Evolutionary conservation across 495 filamentous ascomycete genomes (phyloP).

Genomic region (Talaromyces proteolyticus): DNA sequence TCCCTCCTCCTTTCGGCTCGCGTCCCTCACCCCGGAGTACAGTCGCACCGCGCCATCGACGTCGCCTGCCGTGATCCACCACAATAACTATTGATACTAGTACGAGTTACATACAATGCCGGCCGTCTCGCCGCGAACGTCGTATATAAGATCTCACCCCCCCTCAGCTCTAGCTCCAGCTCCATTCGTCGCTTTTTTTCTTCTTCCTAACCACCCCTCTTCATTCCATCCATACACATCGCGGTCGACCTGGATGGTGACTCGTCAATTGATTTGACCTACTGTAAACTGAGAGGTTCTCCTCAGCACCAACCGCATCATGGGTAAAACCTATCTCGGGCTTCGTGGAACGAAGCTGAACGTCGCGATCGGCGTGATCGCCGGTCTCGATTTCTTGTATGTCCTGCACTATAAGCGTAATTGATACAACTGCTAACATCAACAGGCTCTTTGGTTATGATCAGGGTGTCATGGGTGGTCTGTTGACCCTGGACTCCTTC

Average conservation of each 20-base stretch:
- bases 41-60: too few relatives aligned
- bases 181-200: neutral
- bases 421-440: constrained; percentile 5
- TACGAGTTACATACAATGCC: too few relatives aligned
- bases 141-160: neutral
- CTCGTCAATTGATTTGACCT: neutral
- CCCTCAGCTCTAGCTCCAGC: neutral
- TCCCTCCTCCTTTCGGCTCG: neutral
- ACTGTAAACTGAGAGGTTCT: neutral
- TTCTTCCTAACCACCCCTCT: neutral
- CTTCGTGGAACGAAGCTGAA: constrained; percentile 59
- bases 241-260: neutral
- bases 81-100: too few relatives aligned
- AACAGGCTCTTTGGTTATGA: constrained; percentile 30
- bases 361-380: constrained; percentile 59
- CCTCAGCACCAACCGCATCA: neutral
- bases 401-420: constrained; percentile 1
- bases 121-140: neutral
- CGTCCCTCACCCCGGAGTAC: neutral
- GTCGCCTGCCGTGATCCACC: too few relatives aligned
- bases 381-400: constrained; percentile 62
- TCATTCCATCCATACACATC: neutral
- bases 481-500: constrained; percentile 50
- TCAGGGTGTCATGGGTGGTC: constrained; percentile 53
- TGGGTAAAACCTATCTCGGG: constrained; percentile 44